Evolutionary conservation across 768 basidiomycete species (phyloP).

Genomic region (Suillus ampliporus): DNA sequence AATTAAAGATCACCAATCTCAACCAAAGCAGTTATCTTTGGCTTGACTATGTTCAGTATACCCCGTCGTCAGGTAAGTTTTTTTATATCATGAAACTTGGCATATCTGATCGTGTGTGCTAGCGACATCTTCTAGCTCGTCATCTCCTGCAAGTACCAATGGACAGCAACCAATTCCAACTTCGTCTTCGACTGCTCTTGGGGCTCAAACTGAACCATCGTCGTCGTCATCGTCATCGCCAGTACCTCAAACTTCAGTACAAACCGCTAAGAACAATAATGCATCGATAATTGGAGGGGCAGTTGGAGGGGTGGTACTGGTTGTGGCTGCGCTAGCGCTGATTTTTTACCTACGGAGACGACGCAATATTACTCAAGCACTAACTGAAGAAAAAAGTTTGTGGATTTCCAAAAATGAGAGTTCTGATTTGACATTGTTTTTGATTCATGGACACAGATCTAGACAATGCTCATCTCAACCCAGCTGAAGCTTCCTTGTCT

Average conservation of each 20-base stretch:
- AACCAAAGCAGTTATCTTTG: slow-evolving; percentile 4
- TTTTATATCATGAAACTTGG: neutral
- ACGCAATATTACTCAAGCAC: neutral
- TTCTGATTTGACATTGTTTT: neutral
- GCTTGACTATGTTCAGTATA: slow-evolving; percentile 15
- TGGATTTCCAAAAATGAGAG: neutral
- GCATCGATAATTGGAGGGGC: neutral
- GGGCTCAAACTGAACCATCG: neutral
- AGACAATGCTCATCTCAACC: neutral
- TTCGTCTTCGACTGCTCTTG: neutral
- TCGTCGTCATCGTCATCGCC: neutral
- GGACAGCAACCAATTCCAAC: neutral
- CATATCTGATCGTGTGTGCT: neutral
- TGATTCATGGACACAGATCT: neutral
- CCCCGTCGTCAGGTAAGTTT: slow-evolving; percentile 2
- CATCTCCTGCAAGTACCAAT: too few species aligned
- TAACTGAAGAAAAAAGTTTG: neutral
- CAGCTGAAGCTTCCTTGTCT: neutral
- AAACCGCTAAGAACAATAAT: neutral
- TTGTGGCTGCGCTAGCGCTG: neutral
- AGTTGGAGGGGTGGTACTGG: neutral
- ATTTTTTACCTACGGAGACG: slow-evolving; percentile 1
- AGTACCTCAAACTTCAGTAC: neutral
- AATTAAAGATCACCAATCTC: slow-evolving; percentile 1
- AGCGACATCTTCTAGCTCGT: too few species aligned